These are phyloP conservation scores for Ottelia alismoides DNA, from an alignment of 106 monocot genomes.

Conservation along the genomic window DNA sequence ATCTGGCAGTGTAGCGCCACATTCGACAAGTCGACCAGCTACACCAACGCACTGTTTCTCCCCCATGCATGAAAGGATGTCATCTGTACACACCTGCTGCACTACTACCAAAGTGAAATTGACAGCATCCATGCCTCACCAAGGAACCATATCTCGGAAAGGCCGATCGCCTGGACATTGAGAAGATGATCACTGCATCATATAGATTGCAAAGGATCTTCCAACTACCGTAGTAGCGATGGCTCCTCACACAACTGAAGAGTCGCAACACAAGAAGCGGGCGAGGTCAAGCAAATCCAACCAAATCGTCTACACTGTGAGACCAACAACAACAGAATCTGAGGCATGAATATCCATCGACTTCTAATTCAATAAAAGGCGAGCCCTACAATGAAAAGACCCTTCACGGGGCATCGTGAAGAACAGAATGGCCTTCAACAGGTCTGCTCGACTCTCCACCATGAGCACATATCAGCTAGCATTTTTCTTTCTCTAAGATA, in stretches of 20 bases:
- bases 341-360: not conserved
- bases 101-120: constrained; percentile 4
- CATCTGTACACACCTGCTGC: constrained; percentile 32
- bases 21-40: constrained; percentile 8
- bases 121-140: too few species aligned
- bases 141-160: constrained; percentile 2
- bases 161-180: not conserved
- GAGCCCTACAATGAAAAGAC: not conserved
- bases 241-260: constrained; percentile 6
- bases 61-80: constrained; percentile 4
- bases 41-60: constrained; percentile 21
- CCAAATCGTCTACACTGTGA: not conserved
- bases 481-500: too few species aligned
- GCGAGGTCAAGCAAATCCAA: not conserved
- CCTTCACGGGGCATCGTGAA: too few species aligned
- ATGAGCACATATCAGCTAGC: too few species aligned
- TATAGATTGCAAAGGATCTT: not conserved
- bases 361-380: constrained; percentile 10
- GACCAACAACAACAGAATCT: not conserved
- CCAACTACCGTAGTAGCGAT: not conserved
- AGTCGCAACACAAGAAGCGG: not conserved
- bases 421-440: too few species aligned
- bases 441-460: too few species aligned
- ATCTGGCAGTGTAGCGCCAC: constrained; percentile 13
- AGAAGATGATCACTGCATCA: not conserved